Evolutionary conservation across 805 yeast species (phyloP).

Genomic region (Torulaspora gathmanii): DNA sequence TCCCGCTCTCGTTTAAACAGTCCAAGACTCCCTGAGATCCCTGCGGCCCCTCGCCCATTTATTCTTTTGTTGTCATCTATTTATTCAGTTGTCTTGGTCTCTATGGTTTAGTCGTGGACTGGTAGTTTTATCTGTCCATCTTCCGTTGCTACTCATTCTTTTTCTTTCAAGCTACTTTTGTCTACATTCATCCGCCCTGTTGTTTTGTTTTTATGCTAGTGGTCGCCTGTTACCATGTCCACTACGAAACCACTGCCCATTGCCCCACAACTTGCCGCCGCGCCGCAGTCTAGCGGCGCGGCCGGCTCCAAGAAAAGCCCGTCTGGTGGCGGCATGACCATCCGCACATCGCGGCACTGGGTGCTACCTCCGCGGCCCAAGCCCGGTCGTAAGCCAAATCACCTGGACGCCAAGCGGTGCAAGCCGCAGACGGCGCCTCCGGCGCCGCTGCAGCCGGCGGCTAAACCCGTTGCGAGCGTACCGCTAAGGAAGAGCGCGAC

Average conservation of each 20-base stretch:
- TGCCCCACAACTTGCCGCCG: conserved; percentile 1
- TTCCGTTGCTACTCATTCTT: neutral
- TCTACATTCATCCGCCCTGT: neutral
- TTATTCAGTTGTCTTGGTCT: neutral
- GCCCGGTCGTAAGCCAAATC: conserved; percentile 54
- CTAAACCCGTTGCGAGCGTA: conserved; percentile 1
- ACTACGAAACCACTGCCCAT: conserved; percentile 16
- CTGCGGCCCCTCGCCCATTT: no score
- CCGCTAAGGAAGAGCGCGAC: conserved; percentile 7
- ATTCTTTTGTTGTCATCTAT: neutral
- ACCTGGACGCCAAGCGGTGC: conserved; percentile 1
- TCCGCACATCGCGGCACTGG: conserved; percentile 73
- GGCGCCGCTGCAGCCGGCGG: neutral
- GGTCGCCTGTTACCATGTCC: conserved; percentile 3
- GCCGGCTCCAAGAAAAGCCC: conserved; percentile 16
- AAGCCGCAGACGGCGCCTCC: neutral
- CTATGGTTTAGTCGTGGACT: neutral
- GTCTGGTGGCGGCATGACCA: conserved; percentile 22
- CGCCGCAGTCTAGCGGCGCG: conserved; percentile 10
- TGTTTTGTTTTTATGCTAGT: neutral
- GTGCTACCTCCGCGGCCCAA: conserved; percentile 82
- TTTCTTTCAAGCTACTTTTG: neutral
- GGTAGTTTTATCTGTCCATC: neutral
- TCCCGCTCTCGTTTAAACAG: no score
- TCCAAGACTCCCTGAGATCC: no score